Evolutionary conservation across 169 alveolate species (phyloP).

Genomic region (Ophryocystis elektroscirrha): DNA sequence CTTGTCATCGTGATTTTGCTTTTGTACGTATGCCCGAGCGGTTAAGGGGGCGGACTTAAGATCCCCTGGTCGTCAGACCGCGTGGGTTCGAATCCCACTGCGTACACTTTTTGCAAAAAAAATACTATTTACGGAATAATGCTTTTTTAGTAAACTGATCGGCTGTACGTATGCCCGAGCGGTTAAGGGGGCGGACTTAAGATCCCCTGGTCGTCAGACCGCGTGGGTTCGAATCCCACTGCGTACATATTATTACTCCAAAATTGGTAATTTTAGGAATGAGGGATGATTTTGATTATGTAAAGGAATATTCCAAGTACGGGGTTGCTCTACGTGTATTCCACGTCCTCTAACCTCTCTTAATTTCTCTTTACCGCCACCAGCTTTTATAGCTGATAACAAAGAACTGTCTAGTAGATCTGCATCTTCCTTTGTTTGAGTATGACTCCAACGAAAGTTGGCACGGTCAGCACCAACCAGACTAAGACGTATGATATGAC

Average conservation of each 20-base stretch:
- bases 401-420: no score
- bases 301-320: no score
- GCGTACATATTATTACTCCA: slow-evolving; percentile 65
- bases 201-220: slow-evolving; percentile 77
- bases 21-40: slow-evolving; percentile 82
- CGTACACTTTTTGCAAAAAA: slow-evolving; percentile 44
- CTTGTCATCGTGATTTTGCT: neutral
- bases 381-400: no score
- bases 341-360: no score
- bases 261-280: no score
- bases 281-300: no score
- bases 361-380: no score
- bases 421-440: no score
- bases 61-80: slow-evolving; percentile 76
- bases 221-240: slow-evolving; percentile 92
- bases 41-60: slow-evolving; percentile 90
- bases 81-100: slow-evolving; percentile 92
- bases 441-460: no score
- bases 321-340: no score
- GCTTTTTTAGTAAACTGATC: neutral
- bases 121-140: slow-evolving; percentile 5
- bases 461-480: slow-evolving; percentile 27
- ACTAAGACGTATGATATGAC: slow-evolving; percentile 20
- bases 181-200: slow-evolving; percentile 90
- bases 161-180: slow-evolving; percentile 78